Conservation (phyloP, 495 filamentous ascomycete species). For the Xylaria acuta region DNA sequence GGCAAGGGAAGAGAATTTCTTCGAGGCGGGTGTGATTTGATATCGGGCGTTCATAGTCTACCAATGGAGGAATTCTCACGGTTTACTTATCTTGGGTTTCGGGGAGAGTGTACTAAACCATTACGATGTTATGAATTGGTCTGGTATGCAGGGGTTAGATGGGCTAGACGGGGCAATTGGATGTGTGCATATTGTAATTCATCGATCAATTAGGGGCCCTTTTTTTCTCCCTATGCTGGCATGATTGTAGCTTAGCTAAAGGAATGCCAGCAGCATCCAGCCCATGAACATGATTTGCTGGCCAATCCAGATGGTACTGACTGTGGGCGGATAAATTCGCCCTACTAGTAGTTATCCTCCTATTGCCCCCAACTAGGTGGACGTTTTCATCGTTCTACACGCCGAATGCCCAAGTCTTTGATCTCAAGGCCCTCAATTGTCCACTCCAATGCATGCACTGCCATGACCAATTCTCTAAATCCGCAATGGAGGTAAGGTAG, state of each 20-base stretch:
- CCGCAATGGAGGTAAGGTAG: no score
- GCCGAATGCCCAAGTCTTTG: neutral
- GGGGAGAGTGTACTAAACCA: neutral
- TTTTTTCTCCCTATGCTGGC: neutral
- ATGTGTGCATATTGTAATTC: neutral
- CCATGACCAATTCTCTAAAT: neutral
- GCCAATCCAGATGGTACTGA: neutral
- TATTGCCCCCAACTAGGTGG: neutral
- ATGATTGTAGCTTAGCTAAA: neutral
- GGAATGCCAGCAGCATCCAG: neutral
- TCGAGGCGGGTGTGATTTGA: conserved; percentile 41
- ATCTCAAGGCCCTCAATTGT: neutral
- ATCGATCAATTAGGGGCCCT: neutral
- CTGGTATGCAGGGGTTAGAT: neutral
- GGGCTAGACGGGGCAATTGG: neutral
- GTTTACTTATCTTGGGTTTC: neutral
- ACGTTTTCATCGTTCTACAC: neutral
- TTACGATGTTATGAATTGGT: conserved; percentile 1
- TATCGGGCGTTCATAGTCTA: neutral
- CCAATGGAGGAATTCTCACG: neutral
- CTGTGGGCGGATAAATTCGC: neutral
- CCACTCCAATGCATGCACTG: neutral
- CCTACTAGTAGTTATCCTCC: neutral
- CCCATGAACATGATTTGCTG: neutral
- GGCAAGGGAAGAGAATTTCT: conserved; percentile 49